Base-by-base conservation (phyloP, 768 basidiomycete genomes). In the Kwoniella dejecticola region DNA sequence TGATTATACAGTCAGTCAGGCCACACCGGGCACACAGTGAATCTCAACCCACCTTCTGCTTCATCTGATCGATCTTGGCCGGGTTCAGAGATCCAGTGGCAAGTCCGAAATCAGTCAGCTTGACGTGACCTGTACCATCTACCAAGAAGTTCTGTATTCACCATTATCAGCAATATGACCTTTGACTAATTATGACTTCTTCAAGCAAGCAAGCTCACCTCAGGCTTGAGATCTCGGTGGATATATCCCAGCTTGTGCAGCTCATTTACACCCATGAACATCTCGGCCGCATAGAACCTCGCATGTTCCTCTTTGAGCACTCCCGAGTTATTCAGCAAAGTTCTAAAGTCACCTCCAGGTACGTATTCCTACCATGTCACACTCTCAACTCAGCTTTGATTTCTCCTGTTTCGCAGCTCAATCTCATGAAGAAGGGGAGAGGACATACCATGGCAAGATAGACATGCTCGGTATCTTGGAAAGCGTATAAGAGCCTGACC, bases 221-320 rank as follows among this genome's bases (percentile, higher is more conserved):
- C 95, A 1, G 95, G 95, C 79, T 98, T 98, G 50, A 98, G 82
- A 81, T 98, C 95, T 60, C 95, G 90, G 81, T 98, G 96, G 59
- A 99, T 93, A 76, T 99, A 99, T 0, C 96, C 96, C 3, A 99
- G 85, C 77, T 93, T 94, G 80, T 99, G 96, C 31, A 98, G 82
- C 77, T 98, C 95, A 60, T 86, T 89, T 44, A 98, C 93, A 4
- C 87, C 88, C 21, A 87, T 88, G 75, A 98, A 97, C 96, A 99
- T 99, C 81, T 99, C 95, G 62, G 89, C 86, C 72, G 97, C 95
- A 79, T 99, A 99, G 77, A 94, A 98, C 57, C 89, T 84, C 1
- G 96, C 95, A 71, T 97, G 91, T 72, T 97, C 92, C 76, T 98
- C 94, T 77, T 97, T 95, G 60, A 99, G 83, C 1, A 98, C 92